phyloP scores from a whole-genome alignment of 148 eudicot genomes.

The Spergularia bocconei region DNA sequence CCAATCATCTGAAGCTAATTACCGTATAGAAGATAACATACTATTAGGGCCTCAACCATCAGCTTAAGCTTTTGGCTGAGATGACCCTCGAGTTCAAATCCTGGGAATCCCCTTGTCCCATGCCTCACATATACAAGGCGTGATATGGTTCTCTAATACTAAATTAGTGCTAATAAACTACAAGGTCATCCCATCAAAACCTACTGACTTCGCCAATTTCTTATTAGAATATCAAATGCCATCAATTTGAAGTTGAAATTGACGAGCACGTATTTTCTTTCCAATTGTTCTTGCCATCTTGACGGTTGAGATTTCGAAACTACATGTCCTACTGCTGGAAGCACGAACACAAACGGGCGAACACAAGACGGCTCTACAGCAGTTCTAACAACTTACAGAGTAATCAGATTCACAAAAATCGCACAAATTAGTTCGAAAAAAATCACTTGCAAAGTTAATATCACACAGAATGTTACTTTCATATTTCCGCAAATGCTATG shows the following conservation, averaged over 20 bases:
- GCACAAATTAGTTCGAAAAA: neutral
- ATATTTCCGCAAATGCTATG: neutral
- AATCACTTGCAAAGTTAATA: neutral
- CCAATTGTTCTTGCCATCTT: neutral
- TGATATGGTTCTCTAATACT: too few relatives aligned
- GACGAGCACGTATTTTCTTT: neutral
- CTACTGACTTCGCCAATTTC: neutral
- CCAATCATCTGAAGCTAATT: neutral
- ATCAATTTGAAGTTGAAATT: neutral
- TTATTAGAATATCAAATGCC: neutral
- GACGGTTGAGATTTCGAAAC: neutral
- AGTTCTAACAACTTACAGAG: neutral
- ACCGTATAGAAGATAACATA: too few relatives aligned
- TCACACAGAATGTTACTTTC: neutral
- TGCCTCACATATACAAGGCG: too few relatives aligned
- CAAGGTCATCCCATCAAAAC: neutral
- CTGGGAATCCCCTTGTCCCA: too few relatives aligned
- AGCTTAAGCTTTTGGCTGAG: too few relatives aligned
- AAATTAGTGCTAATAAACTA: neutral
- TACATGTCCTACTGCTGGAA: neutral
- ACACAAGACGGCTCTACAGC: neutral
- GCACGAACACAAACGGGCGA: neutral
- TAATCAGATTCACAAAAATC: neutral
- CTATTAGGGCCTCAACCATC: too few relatives aligned
- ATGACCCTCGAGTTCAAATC: too few relatives aligned